Evolutionary conservation across 306 rosid genomes (phyloP).

Genomic region (Fagus sylvatica): DNA sequence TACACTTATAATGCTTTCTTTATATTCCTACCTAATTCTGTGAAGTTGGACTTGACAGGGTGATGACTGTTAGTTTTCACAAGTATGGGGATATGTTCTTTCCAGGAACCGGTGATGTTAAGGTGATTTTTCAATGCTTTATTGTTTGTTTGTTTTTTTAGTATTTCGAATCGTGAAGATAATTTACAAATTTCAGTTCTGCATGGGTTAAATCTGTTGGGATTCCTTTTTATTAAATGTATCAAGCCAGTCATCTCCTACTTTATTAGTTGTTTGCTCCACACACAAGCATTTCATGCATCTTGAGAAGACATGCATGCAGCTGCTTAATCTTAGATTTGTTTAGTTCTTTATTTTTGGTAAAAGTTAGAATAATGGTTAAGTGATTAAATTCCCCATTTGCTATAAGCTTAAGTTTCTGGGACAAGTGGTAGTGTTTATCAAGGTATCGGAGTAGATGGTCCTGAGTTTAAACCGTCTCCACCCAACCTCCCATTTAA

Average conservation of each 20-base stretch:
- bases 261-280: not conserved
- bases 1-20: constrained; percentile 12
- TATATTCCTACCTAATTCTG: constrained; percentile 24
- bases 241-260: not conserved
- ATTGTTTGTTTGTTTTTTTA: constrained; percentile 1
- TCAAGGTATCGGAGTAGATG: too few relatives aligned
- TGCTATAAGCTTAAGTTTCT: too few relatives aligned
- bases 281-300: not conserved
- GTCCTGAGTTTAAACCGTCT: too few relatives aligned
- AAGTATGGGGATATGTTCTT: constrained; percentile 94
- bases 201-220: not conserved
- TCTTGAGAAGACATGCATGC: not conserved
- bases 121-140: constrained; percentile 58
- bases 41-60: constrained; percentile 64
- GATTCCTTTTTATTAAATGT: not conserved
- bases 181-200: not conserved
- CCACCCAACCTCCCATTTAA: too few relatives aligned
- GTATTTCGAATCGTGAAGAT: not conserved
- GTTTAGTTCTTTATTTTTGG: not conserved
- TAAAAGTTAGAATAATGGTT: too few relatives aligned
- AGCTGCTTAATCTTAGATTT: not conserved
- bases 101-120: constrained; percentile 97
- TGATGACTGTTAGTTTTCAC: constrained; percentile 99
- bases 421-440: too few relatives aligned
- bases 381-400: too few relatives aligned